These are phyloP conservation scores for Erodium trifolium DNA, from an alignment of 441 rosid species.

Conservation along the genomic window DNA sequence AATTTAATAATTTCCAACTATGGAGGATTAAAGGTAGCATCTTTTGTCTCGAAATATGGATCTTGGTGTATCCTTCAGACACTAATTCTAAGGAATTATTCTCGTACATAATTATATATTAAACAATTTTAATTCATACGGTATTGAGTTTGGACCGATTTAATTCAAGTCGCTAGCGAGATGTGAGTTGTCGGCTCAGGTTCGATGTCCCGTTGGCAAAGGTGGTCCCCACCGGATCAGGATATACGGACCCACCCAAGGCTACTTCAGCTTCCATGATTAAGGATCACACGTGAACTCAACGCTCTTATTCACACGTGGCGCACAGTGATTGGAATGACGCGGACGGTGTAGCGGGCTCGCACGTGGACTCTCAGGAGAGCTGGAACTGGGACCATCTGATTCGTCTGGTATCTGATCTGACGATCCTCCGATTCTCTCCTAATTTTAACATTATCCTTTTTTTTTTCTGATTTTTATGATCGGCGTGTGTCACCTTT, in stretches of 20 bases:
- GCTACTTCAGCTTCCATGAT: not conserved
- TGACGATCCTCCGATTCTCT: not conserved
- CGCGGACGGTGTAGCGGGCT: not conserved
- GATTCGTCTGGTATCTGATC: not conserved
- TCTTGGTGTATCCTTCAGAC: too few species aligned
- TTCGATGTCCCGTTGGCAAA: not conserved
- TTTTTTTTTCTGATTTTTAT: not conserved
- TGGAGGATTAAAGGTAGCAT: too few species aligned
- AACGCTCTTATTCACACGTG: not conserved
- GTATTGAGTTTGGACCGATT: too few species aligned
- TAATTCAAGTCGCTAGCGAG: too few species aligned
- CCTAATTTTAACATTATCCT: not conserved
- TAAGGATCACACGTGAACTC: not conserved
- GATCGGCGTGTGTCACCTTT: not conserved
- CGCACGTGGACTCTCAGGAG: not conserved
- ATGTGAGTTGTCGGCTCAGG: not conserved
- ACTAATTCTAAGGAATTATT: too few species aligned
- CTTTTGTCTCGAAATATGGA: too few species aligned
- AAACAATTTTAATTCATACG: too few species aligned
- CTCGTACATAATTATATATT: too few species aligned
- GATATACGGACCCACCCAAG: not conserved
- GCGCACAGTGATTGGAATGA: not conserved
- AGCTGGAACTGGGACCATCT: not conserved
- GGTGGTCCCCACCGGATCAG: conserved; percentile 1
- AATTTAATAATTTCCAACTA: too few species aligned